Percentiles rank a stretch among this genome's conserved stretches.
Evolutionary conservation across 1,139 yeast species (phyloP).

Genomic region (Geotrichum candidum): DNA sequence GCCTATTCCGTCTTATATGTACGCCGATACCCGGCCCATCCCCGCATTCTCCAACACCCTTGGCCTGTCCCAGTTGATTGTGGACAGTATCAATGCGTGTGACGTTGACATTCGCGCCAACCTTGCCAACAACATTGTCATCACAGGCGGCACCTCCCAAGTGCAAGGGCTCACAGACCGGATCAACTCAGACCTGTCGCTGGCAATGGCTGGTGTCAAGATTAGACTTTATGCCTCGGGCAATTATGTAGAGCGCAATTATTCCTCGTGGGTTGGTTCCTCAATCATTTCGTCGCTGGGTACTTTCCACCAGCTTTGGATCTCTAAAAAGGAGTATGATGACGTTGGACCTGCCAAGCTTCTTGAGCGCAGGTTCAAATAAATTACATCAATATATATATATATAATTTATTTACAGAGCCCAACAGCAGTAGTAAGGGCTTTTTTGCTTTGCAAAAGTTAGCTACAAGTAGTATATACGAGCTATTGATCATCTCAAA

Average conservation of each 20-base stretch:
- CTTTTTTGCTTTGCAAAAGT: too few relatives aligned
- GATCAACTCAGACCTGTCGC: slow-evolving; percentile 64
- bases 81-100: slow-evolving; percentile 54
- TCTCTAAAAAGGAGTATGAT: slow-evolving; percentile 80
- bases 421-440: too few relatives aligned
- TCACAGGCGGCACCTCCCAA: slow-evolving; percentile 84
- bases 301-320: slow-evolving; percentile 97
- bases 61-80: slow-evolving; percentile 66
- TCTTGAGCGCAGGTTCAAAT: slow-evolving; percentile 30
- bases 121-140: slow-evolving; percentile 82
- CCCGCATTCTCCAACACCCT: slow-evolving; percentile 24
- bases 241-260: slow-evolving; percentile 72
- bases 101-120: slow-evolving; percentile 91
- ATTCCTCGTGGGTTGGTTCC: slow-evolving; percentile 94
- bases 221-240: slow-evolving; percentile 87
- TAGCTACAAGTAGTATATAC: too few relatives aligned
- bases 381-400: slow-evolving; percentile 1
- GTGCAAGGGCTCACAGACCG: slow-evolving; percentile 87
- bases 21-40: slow-evolving; percentile 16
- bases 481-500: too few relatives aligned
- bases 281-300: slow-evolving; percentile 88
- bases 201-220: slow-evolving; percentile 82
- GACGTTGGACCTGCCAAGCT: slow-evolving; percentile 87
- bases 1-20: slow-evolving; percentile 18
- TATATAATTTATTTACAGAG: not conserved